phyloP scores from a whole-genome alignment of 2,329 filamentous ascomycete species.

The Erysiphe pulchra region DNA sequence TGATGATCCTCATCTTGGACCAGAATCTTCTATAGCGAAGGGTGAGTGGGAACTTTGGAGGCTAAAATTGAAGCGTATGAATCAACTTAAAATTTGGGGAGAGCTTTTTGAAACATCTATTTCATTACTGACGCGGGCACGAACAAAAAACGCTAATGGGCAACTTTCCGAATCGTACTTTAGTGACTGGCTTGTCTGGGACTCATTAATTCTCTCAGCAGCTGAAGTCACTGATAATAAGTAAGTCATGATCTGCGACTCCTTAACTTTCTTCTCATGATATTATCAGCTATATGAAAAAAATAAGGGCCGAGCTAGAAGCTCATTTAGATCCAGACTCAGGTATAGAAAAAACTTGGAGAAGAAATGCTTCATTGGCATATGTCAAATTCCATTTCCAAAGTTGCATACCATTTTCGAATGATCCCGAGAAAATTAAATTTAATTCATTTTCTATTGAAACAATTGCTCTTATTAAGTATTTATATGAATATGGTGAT shows the following conservation, averaged over 20 bases:
- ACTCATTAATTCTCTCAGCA: constrained; percentile 10
- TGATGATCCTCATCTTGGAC: constrained; percentile 10
- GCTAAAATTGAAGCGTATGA: constrained; percentile 9
- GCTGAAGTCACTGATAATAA: constrained; percentile 5
- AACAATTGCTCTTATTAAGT: constrained; percentile 7
- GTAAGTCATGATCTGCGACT: constrained; percentile 5
- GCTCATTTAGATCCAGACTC: constrained; percentile 10
- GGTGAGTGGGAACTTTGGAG: constrained; percentile 14
- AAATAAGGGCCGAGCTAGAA: constrained; percentile 9
- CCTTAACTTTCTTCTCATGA: not conserved
- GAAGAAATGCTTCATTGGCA: constrained; percentile 13
- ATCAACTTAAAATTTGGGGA: constrained; percentile 8
- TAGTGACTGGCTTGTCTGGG: constrained; percentile 14
- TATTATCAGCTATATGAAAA: constrained; percentile 3
- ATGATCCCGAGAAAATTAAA: not conserved
- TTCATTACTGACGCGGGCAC: constrained; percentile 9
- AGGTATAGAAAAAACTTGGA: constrained; percentile 13
- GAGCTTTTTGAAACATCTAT: constrained; percentile 9
- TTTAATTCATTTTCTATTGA: not conserved
- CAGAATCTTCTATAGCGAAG: constrained; percentile 12
- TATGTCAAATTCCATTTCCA: constrained; percentile 8
- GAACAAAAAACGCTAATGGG: constrained; percentile 9
- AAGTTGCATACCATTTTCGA: not conserved
- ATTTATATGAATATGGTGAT: constrained; percentile 10
- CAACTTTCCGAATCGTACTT: constrained; percentile 10